A percentile compares a stretch with the other conserved stretches of the same genome.
phyloP scores from a whole-genome alignment of 169 alveolate species.

The Theileria annulata region DNA sequence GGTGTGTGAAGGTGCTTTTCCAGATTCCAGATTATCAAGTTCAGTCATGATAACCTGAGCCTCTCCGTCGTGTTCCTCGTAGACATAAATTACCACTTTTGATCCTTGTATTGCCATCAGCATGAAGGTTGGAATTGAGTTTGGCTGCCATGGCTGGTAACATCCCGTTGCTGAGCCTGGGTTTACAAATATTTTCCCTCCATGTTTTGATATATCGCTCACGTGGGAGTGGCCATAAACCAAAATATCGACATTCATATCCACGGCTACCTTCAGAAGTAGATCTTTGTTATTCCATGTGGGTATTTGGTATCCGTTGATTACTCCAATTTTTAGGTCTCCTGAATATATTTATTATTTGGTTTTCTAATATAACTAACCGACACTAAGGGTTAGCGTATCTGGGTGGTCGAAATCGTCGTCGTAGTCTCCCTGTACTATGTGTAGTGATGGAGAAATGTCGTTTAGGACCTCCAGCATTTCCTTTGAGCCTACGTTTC shows the following conservation, averaged over 20 bases:
- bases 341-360: slow-evolving; percentile 75
- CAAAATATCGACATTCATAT: slow-evolving; percentile 87
- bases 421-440: slow-evolving; percentile 80
- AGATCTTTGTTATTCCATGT: slow-evolving; percentile 93
- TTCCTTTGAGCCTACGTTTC: slow-evolving; percentile 76
- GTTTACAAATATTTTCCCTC: slow-evolving; percentile 89
- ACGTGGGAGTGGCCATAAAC: slow-evolving; percentile 91
- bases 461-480: slow-evolving; percentile 71
- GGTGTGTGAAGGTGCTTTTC: background rate
- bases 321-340: slow-evolving; percentile 88
- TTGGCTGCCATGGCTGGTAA: slow-evolving; percentile 84
- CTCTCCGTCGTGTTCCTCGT: slow-evolving; percentile 80
- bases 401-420: slow-evolving; percentile 69
- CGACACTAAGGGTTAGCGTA: slow-evolving; percentile 53
- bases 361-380: slow-evolving; percentile 7
- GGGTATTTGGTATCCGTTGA: slow-evolving; percentile 91
- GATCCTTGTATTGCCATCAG: slow-evolving; percentile 76
- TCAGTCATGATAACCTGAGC: slow-evolving; percentile 80
- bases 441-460: slow-evolving; percentile 77
- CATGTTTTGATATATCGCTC: slow-evolving; percentile 76
- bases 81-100: slow-evolving; percentile 73
- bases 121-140: slow-evolving; percentile 77
- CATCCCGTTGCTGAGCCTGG: slow-evolving; percentile 95
- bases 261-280: slow-evolving; percentile 80
- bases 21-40: slow-evolving; percentile 52